Evolutionary conservation across 768 basidiomycete genomes (phyloP).

Genomic region (Mycena latifolia): DNA sequence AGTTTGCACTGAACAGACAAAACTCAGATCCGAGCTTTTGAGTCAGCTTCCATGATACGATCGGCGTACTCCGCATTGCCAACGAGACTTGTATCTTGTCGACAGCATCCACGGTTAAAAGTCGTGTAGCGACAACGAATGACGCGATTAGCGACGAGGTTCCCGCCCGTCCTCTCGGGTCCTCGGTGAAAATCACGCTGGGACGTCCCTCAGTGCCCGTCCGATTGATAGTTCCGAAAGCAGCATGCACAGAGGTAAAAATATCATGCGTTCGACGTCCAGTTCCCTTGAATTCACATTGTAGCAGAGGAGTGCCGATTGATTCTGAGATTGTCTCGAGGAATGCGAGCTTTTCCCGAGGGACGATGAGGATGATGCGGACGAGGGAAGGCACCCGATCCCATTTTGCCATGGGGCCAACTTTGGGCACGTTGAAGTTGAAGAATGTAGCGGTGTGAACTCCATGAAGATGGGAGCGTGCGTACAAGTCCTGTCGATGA

Average conservation of each 20-base stretch:
- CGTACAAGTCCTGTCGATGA: conserved; percentile 61
- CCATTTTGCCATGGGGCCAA: conserved; percentile 45
- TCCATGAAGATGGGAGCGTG: conserved; percentile 55
- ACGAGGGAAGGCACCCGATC: conserved; percentile 46
- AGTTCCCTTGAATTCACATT: conserved; percentile 46
- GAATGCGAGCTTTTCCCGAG: conserved; percentile 44
- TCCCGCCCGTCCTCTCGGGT: neutral
- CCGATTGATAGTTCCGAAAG: conserved; percentile 49
- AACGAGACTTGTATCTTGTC: conserved; percentile 9
- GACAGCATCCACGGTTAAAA: conserved; percentile 5
- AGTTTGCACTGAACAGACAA: neutral
- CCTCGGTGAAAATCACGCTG: conserved; percentile 20
- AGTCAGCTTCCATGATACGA: neutral
- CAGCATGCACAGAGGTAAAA: conserved; percentile 48
- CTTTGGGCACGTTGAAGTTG: conserved; percentile 33
- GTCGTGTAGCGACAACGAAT: conserved; percentile 1
- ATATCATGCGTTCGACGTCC: conserved; percentile 42
- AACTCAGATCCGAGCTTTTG: conserved; percentile 11
- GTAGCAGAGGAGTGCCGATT: conserved; percentile 49
- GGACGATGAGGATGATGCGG: conserved; percentile 50
- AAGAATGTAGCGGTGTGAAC: conserved; percentile 47
- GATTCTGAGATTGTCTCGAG: conserved; percentile 40
- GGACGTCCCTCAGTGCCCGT: too few relatives aligned
- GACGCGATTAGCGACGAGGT: conserved; percentile 12
- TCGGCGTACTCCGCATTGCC: neutral